Evolutionary conservation across 2,329 filamentous ascomycete species (phyloP).

Genomic region (Sporothrix globosa): DNA sequence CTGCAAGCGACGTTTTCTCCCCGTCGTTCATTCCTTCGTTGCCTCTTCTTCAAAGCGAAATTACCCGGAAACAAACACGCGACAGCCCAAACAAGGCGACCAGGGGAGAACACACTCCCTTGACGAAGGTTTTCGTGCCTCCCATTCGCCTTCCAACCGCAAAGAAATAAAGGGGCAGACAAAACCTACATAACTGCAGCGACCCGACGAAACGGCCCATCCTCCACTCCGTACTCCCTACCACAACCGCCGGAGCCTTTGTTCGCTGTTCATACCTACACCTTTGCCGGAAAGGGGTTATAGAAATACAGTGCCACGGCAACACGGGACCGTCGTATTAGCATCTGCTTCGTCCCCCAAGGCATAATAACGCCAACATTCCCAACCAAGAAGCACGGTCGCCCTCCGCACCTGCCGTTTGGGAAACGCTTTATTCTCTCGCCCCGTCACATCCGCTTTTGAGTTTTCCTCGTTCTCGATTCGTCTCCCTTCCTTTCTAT

Average conservation of each 20-base stretch:
- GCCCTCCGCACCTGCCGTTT: slow-evolving; percentile 19
- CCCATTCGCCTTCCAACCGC: background rate
- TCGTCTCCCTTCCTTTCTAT: background rate
- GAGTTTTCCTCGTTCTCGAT: no score
- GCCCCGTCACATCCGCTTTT: background rate
- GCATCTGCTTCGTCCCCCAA: background rate
- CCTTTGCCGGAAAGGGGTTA: background rate
- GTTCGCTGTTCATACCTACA: background rate
- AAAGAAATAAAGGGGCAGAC: background rate
- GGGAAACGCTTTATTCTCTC: background rate
- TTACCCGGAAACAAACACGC: slow-evolving; percentile 18
- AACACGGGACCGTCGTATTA: background rate
- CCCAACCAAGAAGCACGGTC: slow-evolving; percentile 11
- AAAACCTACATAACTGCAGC: background rate
- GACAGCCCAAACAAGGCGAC: background rate
- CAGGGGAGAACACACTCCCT: no score
- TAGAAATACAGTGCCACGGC: background rate
- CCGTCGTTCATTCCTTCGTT: background rate
- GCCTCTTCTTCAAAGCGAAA: background rate
- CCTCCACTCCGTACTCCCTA: slow-evolving; percentile 30
- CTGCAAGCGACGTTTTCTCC: slow-evolving; percentile 1
- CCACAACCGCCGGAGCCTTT: slow-evolving; percentile 2
- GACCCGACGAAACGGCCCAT: slow-evolving; percentile 8
- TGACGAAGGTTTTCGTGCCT: background rate
- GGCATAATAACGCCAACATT: slow-evolving; percentile 19